A percentile compares a stretch with the other conserved stretches of the same genome.
Conservation (phyloP, 2,329 filamentous ascomycete genomes). For the Penicillium sp. region DNA sequence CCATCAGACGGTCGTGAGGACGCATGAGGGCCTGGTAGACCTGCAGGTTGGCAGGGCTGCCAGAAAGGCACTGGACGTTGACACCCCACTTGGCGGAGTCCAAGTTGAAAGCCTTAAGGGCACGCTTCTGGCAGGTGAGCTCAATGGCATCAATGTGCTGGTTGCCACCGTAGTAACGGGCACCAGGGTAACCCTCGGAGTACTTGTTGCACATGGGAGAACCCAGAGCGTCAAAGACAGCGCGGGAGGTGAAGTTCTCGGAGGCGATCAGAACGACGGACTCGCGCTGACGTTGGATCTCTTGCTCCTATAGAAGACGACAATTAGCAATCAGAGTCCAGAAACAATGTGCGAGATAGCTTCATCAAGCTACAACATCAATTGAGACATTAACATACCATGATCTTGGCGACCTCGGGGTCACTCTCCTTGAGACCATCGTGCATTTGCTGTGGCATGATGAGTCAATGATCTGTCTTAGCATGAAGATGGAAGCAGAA, state of each 20-base stretch:
- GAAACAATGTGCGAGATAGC: background rate
- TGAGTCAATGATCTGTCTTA: conserved; percentile 31
- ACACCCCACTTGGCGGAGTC: conserved; percentile 92
- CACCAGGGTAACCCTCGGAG: conserved; percentile 96
- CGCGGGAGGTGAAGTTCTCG: conserved; percentile 97
- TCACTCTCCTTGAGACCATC: conserved; percentile 87
- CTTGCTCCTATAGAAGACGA: conserved; percentile 61
- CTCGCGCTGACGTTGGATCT: conserved; percentile 95
- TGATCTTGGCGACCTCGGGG: conserved; percentile 91
- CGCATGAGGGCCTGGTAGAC: conserved; percentile 94
- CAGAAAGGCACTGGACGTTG: conserved; percentile 92
- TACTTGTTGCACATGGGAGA: conserved; percentile 98
- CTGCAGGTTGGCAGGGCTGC: conserved; percentile 93
- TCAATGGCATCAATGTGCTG: conserved; percentile 98
- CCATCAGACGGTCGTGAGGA: conserved; percentile 93
- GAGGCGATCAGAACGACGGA: conserved; percentile 98
- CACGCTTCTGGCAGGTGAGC: conserved; percentile 88
- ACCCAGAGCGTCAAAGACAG: conserved; percentile 95
- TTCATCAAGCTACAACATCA: background rate
- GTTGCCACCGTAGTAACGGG: conserved; percentile 98
- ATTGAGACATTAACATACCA: conserved; percentile 57
- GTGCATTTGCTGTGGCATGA: conserved; percentile 74
- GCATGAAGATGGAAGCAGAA: conserved; percentile 8
- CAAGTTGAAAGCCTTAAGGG: conserved; percentile 83
- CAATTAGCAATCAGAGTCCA: conserved; percentile 26